Base-by-base conservation (phyloP, 148 eudicot genomes). In the Arbutus unedo region DNA sequence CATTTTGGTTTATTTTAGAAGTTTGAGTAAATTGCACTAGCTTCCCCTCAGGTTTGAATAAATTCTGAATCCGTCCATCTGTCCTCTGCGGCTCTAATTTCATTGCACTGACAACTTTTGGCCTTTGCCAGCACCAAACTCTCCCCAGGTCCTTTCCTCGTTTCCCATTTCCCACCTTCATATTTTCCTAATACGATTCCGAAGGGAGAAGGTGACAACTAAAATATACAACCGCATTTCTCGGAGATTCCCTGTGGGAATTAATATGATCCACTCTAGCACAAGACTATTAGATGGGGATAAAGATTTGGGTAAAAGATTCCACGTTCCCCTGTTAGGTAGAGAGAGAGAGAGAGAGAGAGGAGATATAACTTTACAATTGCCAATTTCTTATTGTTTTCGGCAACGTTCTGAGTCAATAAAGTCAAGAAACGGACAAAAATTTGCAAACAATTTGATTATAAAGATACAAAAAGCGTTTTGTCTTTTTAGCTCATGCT, bases 371-470 rank as follows among this genome's bases (percentile, higher is more conserved):
- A 4, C n/a, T 56, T 4, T 13, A 59, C 64, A 59, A 5, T 59
- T 16, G 62, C 64, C 64, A 59, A 59, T 19, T 64, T 21, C 11
- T n/a, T 23, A 64, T n/a, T 72, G 2, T 13, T 81, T 73, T 10
- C 16, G 8, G 13, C 67, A 0, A 5, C 15, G 4, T 10, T 77
- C 0, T 41, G n/a, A 44, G 1, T 19, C n/a, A 77, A 14, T 7
- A 81, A 72, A 73, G 44, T 72, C 53, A 81, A 72, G 15, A 59
- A 57, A 51, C 11, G 48, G 57, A 81, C 55, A 81, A 44, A 73
- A 44, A 73, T 44, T 18, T 71, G 71, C 9, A 54, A 18, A 6
- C 2, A 13, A 25, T 66, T 6, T 53, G 38, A 31, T 9, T 5
- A 25, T 5, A 43, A 15, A 72, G 11, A 23, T 53, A 10, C 71